phyloP scores from a whole-genome alignment of 495 filamentous ascomycete genomes.

The Penicilliopsis zonata region DNA sequence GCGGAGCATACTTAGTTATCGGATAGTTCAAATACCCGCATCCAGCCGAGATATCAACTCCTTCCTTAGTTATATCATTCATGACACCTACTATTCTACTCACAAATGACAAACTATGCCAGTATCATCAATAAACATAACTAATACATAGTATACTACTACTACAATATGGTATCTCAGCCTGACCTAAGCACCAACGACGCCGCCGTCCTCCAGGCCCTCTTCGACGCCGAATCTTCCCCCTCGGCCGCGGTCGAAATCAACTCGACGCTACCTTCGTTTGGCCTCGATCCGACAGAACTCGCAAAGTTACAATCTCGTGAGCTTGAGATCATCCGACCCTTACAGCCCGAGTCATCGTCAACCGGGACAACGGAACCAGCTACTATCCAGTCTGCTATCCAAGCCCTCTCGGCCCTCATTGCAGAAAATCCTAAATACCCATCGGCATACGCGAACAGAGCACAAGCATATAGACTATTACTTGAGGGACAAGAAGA shows the following conservation, averaged over 20 bases:
- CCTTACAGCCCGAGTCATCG: too few species aligned
- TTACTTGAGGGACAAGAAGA: conserved; percentile 6
- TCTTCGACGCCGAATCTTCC: conserved; percentile 69
- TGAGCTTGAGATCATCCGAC: conserved; percentile 19
- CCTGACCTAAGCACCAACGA: conserved; percentile 55
- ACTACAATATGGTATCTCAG: conserved; percentile 5
- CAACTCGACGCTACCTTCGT: conserved; percentile 39
- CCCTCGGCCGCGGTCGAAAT: conserved; percentile 33
- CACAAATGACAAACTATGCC: too few species aligned
- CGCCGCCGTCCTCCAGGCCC: conserved; percentile 57
- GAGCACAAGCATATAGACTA: conserved; percentile 58
- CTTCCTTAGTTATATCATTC: too few species aligned
- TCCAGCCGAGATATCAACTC: too few species aligned
- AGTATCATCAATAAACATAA: too few species aligned
- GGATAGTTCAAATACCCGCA: conserved; percentile 4
- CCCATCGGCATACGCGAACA: conserved; percentile 64
- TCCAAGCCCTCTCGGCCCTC: conserved; percentile 37
- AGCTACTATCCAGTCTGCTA: conserved; percentile 15
- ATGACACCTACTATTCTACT: too few species aligned
- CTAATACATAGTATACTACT: too few species aligned
- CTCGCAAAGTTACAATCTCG: conserved; percentile 13
- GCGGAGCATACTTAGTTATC: too few species aligned
- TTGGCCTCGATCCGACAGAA: conserved; percentile 45
- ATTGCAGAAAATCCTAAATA: conserved; percentile 51
- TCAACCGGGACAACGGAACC: conserved; percentile 10